Conservation (phyloP, 805 yeast species). For the Candida maltosa region DNA sequence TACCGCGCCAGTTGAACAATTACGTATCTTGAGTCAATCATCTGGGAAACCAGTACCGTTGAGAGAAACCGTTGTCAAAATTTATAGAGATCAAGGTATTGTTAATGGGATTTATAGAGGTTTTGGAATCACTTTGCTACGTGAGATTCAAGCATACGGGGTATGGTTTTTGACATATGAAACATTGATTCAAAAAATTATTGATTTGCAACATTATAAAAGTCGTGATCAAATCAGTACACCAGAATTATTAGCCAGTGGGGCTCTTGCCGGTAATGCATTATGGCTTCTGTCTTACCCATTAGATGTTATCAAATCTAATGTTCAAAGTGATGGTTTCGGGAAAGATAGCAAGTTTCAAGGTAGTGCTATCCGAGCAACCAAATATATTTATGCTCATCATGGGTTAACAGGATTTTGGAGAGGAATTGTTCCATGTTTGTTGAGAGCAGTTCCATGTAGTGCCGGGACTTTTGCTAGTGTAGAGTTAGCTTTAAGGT, state of each 20-base stretch:
- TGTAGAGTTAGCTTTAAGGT: conserved; percentile 63
- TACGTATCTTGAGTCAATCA: conserved; percentile 59
- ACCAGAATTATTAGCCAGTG: conserved; percentile 51
- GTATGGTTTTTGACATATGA: conserved; percentile 72
- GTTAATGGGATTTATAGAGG: conserved; percentile 54
- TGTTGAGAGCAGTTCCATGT: conserved; percentile 60
- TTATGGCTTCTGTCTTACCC: conserved; percentile 60
- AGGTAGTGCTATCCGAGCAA: conserved; percentile 35
- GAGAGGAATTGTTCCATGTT: conserved; percentile 60
- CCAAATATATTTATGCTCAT: conserved; percentile 33
- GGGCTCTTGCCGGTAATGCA: conserved; percentile 68
- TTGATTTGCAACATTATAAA: conserved; percentile 28
- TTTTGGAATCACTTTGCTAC: conserved; percentile 45
- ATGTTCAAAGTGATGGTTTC: conserved; percentile 52
- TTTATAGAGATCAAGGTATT: conserved; percentile 42
- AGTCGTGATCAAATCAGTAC: conserved; percentile 50
- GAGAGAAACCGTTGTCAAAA: conserved; percentile 37
- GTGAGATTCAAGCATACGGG: conserved; percentile 74
- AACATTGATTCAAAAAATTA: conserved; percentile 42
- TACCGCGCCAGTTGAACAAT: conserved; percentile 64
- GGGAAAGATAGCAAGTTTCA: conserved; percentile 41
- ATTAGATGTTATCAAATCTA: conserved; percentile 49
- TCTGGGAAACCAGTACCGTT: conserved; percentile 26
- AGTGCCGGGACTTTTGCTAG: conserved; percentile 77
- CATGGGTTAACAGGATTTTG: conserved; percentile 55